phyloP scores from a whole-genome alignment of 2,329 filamentous ascomycete species.

The Dothiorella sarmentorum region DNA sequence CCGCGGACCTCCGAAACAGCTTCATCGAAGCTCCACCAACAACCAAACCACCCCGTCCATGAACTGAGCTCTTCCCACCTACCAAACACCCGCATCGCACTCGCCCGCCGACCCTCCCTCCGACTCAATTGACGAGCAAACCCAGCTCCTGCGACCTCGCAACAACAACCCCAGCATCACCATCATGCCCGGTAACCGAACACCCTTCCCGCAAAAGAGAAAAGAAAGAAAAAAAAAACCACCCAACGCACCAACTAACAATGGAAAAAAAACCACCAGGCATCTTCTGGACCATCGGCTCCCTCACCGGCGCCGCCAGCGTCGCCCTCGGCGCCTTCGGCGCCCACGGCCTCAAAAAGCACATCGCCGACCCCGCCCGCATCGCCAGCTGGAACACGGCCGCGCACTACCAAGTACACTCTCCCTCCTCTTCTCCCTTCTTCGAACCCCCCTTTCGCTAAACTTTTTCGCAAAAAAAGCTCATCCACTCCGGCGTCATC shows the following conservation, averaged over 20 bases:
- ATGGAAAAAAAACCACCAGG: too few species aligned
- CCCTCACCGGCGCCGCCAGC: constrained; percentile 59
- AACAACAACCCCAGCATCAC: neutral
- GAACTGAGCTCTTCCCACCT: neutral
- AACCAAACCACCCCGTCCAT: neutral
- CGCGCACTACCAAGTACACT: constrained; percentile 61
- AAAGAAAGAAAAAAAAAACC: too few species aligned
- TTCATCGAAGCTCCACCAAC: neutral
- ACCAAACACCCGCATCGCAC: neutral
- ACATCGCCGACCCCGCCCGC: constrained; percentile 56
- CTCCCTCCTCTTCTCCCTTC: neutral
- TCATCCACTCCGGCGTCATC: constrained; percentile 57
- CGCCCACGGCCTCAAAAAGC: constrained; percentile 62
- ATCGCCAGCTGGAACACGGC: constrained; percentile 62
- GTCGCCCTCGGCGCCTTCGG: constrained; percentile 65
- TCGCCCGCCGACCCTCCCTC: neutral
- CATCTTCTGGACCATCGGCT: constrained; percentile 60
- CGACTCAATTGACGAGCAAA: neutral
- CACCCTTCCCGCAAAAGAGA: too few species aligned
- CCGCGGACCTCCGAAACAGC: too few species aligned
- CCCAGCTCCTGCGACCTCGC: neutral
- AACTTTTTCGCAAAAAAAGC: constrained; percentile 28
- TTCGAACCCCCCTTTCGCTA: neutral
- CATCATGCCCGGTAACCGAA: constrained; percentile 34
- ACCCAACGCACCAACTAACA: too few species aligned